Evolutionary conservation across 2,329 filamentous ascomycete species (phyloP).

Genomic region (Drechmeria coniospora): DNA sequence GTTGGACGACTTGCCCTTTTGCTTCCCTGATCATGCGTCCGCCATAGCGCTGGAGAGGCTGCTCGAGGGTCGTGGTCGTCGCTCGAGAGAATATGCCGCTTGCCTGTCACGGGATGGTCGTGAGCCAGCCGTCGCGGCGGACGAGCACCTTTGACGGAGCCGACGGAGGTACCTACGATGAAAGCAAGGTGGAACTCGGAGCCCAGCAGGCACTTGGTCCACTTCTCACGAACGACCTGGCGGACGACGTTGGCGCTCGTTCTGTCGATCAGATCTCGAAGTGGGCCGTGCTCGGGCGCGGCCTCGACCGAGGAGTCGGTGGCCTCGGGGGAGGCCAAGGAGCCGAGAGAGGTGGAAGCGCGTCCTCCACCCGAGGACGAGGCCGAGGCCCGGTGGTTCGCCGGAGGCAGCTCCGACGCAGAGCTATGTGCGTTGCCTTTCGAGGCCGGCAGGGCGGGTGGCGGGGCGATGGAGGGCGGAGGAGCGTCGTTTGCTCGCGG

Average conservation of each 20-base stretch:
- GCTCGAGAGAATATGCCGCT: constrained; percentile 34
- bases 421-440: too few species aligned
- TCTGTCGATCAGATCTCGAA: constrained; percentile 19
- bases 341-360: neutral
- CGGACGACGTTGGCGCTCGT: constrained; percentile 29
- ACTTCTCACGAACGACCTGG: constrained; percentile 32
- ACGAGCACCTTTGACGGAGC: too few species aligned
- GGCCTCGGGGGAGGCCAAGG: neutral
- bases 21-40: constrained; percentile 23
- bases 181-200: constrained; percentile 38
- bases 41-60: constrained; percentile 30
- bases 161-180: constrained; percentile 25
- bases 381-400: too few species aligned
- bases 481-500: too few species aligned
- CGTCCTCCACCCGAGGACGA: too few species aligned
- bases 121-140: too few species aligned
- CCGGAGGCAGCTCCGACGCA: too few species aligned
- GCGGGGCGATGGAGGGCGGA: too few species aligned
- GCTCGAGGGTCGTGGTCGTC: constrained; percentile 17
- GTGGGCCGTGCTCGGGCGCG: constrained; percentile 8
- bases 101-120: too few species aligned
- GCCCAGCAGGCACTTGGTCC: constrained; percentile 32
- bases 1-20: constrained; percentile 24
- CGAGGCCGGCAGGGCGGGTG: too few species aligned
- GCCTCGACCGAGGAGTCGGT: neutral